These are phyloP conservation scores for Scheffersomyces segobiensis DNA, from an alignment of 1,139 yeast genomes.

Conservation along the genomic window DNA sequence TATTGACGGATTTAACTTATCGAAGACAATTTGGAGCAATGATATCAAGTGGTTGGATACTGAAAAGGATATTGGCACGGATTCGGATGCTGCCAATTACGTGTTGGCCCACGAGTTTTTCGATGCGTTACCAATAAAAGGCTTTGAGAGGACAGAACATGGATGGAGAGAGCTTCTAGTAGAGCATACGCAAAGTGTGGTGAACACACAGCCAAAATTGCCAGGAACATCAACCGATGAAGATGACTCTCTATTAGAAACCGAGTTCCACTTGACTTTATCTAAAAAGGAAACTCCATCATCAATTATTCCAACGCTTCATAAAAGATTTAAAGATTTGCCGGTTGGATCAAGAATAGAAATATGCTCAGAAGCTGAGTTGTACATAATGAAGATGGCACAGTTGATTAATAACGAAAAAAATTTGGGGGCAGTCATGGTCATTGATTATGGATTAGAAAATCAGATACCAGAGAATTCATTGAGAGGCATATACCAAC, in stretches of 20 bases:
- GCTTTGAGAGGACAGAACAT: constrained; percentile 58
- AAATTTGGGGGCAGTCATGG: constrained; percentile 61
- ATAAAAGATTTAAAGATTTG: constrained; percentile 52
- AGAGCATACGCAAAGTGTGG: constrained; percentile 46
- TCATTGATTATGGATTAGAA: constrained; percentile 77
- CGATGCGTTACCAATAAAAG: constrained; percentile 81
- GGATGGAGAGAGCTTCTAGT: constrained; percentile 84
- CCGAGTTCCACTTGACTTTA: constrained; percentile 59
- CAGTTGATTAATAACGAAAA: constrained; percentile 36
- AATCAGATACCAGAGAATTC: constrained; percentile 66
- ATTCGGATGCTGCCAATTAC: constrained; percentile 50
- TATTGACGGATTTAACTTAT: constrained; percentile 33
- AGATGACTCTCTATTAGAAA: constrained; percentile 22
- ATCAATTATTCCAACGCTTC: constrained; percentile 56
- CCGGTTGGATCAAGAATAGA: constrained; percentile 65
- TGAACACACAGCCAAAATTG: constrained; percentile 38
- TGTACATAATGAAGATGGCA: constrained; percentile 48
- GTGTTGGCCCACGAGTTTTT: constrained; percentile 84
- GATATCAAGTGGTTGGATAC: constrained; percentile 69
- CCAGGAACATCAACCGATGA: constrained; percentile 13
- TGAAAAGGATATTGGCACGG: constrained; percentile 52
- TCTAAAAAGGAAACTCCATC: constrained; percentile 66
- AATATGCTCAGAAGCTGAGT: constrained; percentile 73
- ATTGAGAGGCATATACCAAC: constrained; percentile 72
- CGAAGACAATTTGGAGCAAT: constrained; percentile 56